Evolutionary conservation across 306 rosid genomes (phyloP), one percentile per base, ranked within the genome.

Genomic region (Pyrus betulifolia): DNA sequence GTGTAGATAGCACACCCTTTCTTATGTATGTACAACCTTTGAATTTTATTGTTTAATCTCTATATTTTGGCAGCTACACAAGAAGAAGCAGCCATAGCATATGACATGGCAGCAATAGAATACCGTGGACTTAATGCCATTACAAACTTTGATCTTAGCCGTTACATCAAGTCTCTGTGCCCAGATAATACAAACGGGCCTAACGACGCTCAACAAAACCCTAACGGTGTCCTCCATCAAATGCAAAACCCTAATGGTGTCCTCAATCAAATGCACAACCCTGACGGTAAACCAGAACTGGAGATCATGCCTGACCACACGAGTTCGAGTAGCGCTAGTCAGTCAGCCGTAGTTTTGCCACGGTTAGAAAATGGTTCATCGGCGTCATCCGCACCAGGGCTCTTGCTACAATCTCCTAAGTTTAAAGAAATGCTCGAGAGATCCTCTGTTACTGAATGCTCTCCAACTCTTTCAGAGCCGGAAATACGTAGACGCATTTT

Each of bases 71-170:
- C 84, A 91, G 98, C 98, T 74, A 91, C 98, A 33, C 98, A 94
- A 81, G 98, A 94, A 85, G 98, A 94, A 82, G 97, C 98, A 44
- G 98, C 98, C 46, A 78, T 80, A 3, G 98, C 98, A 21, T 94
- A 94, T 82, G 98, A 94, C 78, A 79, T 80, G 86, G 98, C 98
- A 46, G 98, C 98, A 15, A 89, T 94, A 75, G 89, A 91, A 72
- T 83, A 91, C 21, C 89, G 97, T 7, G 98, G 98, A 77, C 89
- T 92, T 77, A 90, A 94, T 75, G 98, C 98, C 54, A 89, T 94
- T 78, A 94, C 98, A 30, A 94, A 94, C 80, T 94, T 94, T 77
- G 97, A 94, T 58, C 89, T 91, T 11, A 94, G 95, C 70, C 96
- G 90, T 75, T 94, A 94, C 27, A 68, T 87, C 61, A 87, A 86